Conservation (phyloP, 352 stramenopile genomes). For the Phytophthora sp. region DNA sequence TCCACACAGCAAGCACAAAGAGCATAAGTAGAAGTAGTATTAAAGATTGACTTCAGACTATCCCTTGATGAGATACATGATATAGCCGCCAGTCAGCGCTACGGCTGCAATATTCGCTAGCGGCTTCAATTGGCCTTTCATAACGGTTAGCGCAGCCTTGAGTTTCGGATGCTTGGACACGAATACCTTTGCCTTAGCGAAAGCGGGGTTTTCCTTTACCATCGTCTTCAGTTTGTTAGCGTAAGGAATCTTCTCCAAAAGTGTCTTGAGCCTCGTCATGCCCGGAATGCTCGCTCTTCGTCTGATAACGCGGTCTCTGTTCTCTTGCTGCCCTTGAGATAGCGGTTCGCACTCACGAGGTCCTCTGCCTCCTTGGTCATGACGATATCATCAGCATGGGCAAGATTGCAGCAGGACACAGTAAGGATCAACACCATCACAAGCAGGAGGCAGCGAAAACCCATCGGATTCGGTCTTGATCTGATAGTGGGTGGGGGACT, state of each 20-base stretch:
- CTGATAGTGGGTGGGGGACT: not conserved
- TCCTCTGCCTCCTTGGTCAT: not conserved
- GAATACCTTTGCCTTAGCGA: conserved; percentile 9
- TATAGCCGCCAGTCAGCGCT: conserved; percentile 17
- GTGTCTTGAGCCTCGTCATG: conserved; percentile 1
- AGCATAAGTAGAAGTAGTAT: no score
- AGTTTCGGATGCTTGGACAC: not conserved
- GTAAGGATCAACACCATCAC: conserved; percentile 13
- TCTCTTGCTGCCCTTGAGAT: conserved; percentile 11
- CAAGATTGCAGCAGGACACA: conserved; percentile 3
- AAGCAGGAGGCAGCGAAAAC: conserved; percentile 16
- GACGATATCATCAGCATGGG: not conserved
- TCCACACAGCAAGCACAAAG: no score
- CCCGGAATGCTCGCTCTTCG: conserved; percentile 24
- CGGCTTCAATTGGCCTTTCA: conserved; percentile 20
- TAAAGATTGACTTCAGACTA: no score
- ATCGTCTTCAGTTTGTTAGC: conserved; percentile 9
- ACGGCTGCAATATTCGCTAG: conserved; percentile 22
- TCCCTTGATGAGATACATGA: conserved; percentile 24
- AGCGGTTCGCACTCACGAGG: not conserved
- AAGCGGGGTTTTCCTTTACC: not conserved
- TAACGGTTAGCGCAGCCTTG: not conserved
- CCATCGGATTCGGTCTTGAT: conserved; percentile 6
- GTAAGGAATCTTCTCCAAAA: conserved; percentile 8
- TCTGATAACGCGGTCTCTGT: not conserved